A percentile compares a stretch with the other conserved stretches of the same genome.
Conservation (phyloP, 176 grass and related monocot species). For the Carex scoparia region DNA sequence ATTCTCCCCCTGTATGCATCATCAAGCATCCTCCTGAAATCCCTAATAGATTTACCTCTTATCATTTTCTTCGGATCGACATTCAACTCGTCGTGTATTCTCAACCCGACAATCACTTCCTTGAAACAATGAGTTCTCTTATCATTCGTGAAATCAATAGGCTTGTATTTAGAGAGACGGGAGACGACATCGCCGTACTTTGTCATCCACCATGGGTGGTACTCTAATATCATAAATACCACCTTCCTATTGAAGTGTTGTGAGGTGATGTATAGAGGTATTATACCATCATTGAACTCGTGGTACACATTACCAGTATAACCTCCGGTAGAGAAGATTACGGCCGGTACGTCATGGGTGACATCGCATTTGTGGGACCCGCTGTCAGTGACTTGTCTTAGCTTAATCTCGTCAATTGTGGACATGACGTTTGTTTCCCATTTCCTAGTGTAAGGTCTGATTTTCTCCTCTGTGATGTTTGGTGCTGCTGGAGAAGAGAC, state of each 20-base stretch:
- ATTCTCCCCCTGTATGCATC: conserved; percentile 56
- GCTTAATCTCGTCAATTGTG: conserved; percentile 57
- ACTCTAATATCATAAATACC: conserved; percentile 68
- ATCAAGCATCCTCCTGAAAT: conserved; percentile 66
- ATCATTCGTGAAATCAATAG: conserved; percentile 54
- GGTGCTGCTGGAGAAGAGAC: conserved; percentile 19
- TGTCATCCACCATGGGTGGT: conserved; percentile 83
- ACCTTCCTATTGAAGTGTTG: conserved; percentile 45
- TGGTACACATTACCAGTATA: conserved; percentile 96
- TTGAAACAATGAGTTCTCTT: conserved; percentile 80
- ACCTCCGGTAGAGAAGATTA: conserved; percentile 83
- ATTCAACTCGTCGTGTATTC: conserved; percentile 71
- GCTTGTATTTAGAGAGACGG: conserved; percentile 53
- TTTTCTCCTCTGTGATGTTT: conserved; percentile 36
- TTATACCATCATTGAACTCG: conserved; percentile 92
- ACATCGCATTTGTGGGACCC: conserved; percentile 54
- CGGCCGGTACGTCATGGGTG: conserved; percentile 53
- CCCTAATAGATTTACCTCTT: conserved; percentile 38
- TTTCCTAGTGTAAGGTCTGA: conserved; percentile 87
- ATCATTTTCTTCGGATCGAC: conserved; percentile 41
- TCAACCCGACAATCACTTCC: conserved; percentile 64
- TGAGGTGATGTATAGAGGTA: conserved; percentile 85
- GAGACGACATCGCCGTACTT: conserved; percentile 71
- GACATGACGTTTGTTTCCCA: conserved; percentile 70
- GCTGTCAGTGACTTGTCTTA: conserved; percentile 28